Evolutionary conservation across 1,284 basidiomycete species (phyloP), one percentile per base, ranked within the genome.

Genomic region (Sanghuangporus weigelae): DNA sequence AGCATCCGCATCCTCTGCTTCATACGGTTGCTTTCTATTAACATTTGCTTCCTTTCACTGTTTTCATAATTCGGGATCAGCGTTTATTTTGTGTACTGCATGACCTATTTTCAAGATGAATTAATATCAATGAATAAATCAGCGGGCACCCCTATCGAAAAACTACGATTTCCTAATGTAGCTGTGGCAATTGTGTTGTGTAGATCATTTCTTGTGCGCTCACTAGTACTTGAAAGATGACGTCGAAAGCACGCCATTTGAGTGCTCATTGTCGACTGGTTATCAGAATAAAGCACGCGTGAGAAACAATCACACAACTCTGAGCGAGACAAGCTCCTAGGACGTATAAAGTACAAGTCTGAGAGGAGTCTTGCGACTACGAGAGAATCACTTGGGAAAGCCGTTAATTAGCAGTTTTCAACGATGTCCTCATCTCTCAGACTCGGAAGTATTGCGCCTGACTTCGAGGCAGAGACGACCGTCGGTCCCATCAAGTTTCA

Each of bases 11-110:
- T 75, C 89, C 86, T 71, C 78, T 99, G 38, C 79, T 99, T 54
- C 97, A 99, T 73, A 92, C 92, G 11, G 90, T 97, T 46, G 90
- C 87, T 36, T 97, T 90, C 75, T 97, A 95, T 74, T 97, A 77
- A 77, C 35, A n/a, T n/a, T 46, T 56, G 35, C 38, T 56, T 56
- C 54, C 54, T 51, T 51, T 50, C 48, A n/a, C 23, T 51, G 16
- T n/a, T 14, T 19, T 51, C 26, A 10, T 26, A 14, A 21, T 35
- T 51, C 19, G 26, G 19, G 23, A 12, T 46, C 44, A 46, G 16
- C n/a, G 21, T 46, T 46, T n/a, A 16, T 2, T n/a, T 7, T 14
- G 44, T 46, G n/a, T 4, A 46, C 16, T 46, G 44, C 19, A 14
- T n/a, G n/a, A 42, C 7, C 4, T 8, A 2, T 11, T 7, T 11